Evolutionary conservation across 2,329 filamentous ascomycete genomes (phyloP).

Genomic region (Botryotinia narcissicola): DNA sequence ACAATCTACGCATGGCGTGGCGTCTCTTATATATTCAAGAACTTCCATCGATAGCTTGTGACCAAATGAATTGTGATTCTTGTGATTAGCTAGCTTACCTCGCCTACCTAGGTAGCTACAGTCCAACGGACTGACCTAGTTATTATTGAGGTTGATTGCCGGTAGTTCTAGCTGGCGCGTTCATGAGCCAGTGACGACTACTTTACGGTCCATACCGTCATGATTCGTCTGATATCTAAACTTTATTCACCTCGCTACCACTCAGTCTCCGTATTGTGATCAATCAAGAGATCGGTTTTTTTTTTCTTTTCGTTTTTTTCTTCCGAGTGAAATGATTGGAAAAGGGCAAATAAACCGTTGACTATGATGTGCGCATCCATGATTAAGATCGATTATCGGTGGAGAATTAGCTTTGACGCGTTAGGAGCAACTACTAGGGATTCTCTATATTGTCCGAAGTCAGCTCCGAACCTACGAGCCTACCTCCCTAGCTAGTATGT

Average conservation of each 20-base stretch:
- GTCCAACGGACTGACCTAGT: not conserved
- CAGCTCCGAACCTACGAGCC: slow-evolving; percentile 17
- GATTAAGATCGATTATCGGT: slow-evolving; percentile 5
- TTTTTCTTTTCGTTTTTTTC: not conserved
- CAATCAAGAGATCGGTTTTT: not conserved
- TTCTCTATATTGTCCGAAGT: slow-evolving; percentile 27
- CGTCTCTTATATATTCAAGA: not conserved
- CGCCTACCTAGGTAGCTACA: not conserved
- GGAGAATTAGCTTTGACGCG: not conserved
- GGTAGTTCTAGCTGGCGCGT: not conserved
- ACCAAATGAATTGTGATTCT: not conserved
- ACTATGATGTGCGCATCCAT: not conserved
- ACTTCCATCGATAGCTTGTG: not conserved
- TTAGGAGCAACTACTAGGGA: slow-evolving; percentile 23
- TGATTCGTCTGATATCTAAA: slow-evolving; percentile 12
- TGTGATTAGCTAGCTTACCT: not conserved
- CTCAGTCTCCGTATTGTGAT: not conserved
- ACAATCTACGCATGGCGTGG: slow-evolving; percentile 6
- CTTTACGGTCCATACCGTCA: not conserved
- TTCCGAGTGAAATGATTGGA: not conserved
- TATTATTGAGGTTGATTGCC: slow-evolving; percentile 6
- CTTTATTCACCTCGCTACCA: not conserved
- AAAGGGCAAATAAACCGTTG: not conserved
- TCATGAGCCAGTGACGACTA: not conserved
- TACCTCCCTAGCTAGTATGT: not conserved